Evolutionary conservation across 1,139 yeast genomes (phyloP).

Genomic region (Scheffersomyces illinoinensis): DNA sequence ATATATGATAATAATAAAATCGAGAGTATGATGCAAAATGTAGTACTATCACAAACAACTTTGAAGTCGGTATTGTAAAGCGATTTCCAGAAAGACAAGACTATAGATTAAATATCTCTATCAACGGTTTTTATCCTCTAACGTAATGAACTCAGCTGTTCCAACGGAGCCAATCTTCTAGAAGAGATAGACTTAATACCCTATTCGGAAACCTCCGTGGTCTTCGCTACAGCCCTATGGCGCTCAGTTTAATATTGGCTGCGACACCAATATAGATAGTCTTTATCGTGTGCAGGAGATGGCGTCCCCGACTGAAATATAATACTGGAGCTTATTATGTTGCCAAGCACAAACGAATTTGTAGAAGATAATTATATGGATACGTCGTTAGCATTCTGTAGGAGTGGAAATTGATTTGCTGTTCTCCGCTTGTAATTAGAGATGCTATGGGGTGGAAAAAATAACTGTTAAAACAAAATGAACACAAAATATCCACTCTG

Average conservation of each 20-base stretch:
- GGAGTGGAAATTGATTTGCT: neutral
- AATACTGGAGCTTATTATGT: neutral
- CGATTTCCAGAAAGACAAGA: too few species aligned
- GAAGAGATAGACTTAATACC: neutral
- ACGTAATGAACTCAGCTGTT: neutral
- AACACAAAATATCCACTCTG: neutral
- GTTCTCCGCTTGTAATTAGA: neutral
- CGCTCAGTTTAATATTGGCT: neutral
- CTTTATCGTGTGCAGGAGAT: neutral
- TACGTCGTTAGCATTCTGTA: neutral
- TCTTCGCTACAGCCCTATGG: neutral
- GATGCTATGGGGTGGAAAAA: neutral
- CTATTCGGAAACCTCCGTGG: neutral
- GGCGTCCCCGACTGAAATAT: neutral
- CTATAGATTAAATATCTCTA: too few species aligned
- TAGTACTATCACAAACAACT: too few species aligned
- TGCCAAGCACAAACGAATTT: neutral
- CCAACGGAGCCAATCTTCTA: neutral
- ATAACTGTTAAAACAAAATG: neutral
- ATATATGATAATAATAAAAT: neutral
- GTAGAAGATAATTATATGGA: neutral
- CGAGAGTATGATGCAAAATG: too few species aligned
- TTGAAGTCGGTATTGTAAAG: too few species aligned
- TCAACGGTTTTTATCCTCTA: too few species aligned
- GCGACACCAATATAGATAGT: neutral